Evolutionary conservation across 2,329 filamentous ascomycete genomes (phyloP).

Genomic region (Microsporum ferrugineum): DNA sequence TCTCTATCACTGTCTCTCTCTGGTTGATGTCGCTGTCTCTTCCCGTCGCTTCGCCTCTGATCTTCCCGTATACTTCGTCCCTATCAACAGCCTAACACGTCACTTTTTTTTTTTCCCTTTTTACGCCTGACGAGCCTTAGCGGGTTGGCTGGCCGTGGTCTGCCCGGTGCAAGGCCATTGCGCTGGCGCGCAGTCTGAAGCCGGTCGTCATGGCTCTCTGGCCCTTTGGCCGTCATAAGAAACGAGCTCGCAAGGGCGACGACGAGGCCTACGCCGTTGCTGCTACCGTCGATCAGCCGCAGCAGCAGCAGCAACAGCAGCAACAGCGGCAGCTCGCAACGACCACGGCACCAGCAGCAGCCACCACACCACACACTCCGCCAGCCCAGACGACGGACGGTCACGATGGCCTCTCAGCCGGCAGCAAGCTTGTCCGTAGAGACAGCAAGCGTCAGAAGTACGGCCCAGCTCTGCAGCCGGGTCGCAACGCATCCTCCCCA

Average conservation of each 20-base stretch:
- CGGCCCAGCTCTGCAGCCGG: constrained; percentile 16
- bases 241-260: constrained; percentile 50
- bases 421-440: constrained; percentile 19
- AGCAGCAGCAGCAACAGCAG: background rate
- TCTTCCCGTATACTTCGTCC: background rate
- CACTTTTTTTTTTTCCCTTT: background rate
- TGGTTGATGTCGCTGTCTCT: background rate
- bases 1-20: background rate
- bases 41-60: background rate
- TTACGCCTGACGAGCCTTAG: background rate
- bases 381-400: background rate
- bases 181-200: constrained; percentile 17
- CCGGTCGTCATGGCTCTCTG: constrained; percentile 58
- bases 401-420: constrained; percentile 13
- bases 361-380: background rate
- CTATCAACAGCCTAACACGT: background rate
- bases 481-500: constrained; percentile 10
- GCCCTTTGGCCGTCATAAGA: constrained; percentile 67
- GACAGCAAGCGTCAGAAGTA: constrained; percentile 24
- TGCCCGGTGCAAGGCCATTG: constrained; percentile 16
- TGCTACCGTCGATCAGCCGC: background rate
- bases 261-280: constrained; percentile 27
- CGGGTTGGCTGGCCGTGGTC: constrained; percentile 15
- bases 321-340: background rate
- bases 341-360: background rate